phyloP scores from a whole-genome alignment of 495 filamentous ascomycete genomes.

The Clavariopsis aquatica region DNA sequence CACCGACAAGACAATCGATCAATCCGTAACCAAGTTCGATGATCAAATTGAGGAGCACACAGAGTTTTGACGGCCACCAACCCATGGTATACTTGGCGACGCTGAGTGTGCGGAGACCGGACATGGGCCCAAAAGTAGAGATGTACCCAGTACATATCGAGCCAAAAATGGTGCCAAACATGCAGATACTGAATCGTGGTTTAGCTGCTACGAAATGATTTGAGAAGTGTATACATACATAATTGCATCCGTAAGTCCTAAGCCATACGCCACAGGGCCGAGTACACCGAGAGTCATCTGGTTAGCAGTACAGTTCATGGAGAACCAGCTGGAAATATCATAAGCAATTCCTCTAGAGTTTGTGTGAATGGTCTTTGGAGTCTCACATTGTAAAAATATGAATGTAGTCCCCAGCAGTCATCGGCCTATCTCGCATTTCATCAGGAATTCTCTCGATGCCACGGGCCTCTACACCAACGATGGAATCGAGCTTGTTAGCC shows the following conservation, averaged over 20 bases:
- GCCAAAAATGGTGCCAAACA: slow-evolving; percentile 26
- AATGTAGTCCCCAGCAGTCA: slow-evolving; percentile 20
- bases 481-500: slow-evolving; percentile 18
- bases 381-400: slow-evolving; percentile 26
- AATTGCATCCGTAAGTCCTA: slow-evolving; percentile 25
- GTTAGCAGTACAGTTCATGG: slow-evolving; percentile 29
- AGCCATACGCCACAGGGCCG: slow-evolving; percentile 27
- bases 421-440: slow-evolving; percentile 11
- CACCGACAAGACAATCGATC: slow-evolving; percentile 45
- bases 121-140: slow-evolving; percentile 30
- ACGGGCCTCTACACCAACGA: slow-evolving; percentile 20
- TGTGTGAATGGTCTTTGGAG: neutral
- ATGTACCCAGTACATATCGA: slow-evolving; percentile 31
- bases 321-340: slow-evolving; percentile 18
- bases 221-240: slow-evolving; percentile 4
- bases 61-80: slow-evolving; percentile 38
- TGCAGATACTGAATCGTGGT: slow-evolving; percentile 2
- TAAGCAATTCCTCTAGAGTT: neutral
- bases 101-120: slow-evolving; percentile 32
- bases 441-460: slow-evolving; percentile 26
- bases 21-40: slow-evolving; percentile 35
- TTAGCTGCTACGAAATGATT: neutral
- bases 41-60: slow-evolving; percentile 34
- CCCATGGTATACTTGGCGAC: slow-evolving; percentile 38
- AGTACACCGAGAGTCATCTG: slow-evolving; percentile 29